Conservation (phyloP, 345 rosid species). For the Eucalyptus marginata region DNA sequence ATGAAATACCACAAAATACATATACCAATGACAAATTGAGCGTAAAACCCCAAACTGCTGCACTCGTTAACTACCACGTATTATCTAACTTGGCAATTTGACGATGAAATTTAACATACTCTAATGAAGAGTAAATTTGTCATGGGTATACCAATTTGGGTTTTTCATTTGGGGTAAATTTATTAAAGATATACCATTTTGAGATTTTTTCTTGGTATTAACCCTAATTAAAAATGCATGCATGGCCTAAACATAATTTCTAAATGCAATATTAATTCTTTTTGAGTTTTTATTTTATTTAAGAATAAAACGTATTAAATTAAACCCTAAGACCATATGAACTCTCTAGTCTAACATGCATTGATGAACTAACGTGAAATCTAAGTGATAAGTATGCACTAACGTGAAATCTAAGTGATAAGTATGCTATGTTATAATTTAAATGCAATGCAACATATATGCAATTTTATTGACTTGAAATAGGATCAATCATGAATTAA, state of each 20-base stretch:
- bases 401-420: neutral
- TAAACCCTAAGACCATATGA: neutral
- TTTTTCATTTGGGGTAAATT: no score
- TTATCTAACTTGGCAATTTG: no score
- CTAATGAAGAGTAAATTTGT: no score
- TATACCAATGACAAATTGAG: no score
- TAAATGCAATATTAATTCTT: neutral
- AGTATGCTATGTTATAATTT: neutral
- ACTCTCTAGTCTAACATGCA: neutral
- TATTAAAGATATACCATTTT: no score
- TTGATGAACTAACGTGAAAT: neutral
- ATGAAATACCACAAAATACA: no score
- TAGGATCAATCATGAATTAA: neutral
- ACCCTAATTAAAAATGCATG: neutral
- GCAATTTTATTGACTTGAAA: neutral
- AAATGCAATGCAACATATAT: neutral
- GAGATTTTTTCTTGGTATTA: no score
- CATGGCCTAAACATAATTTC: neutral
- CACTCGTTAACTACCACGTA: no score
- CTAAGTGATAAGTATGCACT: no score
- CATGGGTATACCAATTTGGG: no score
- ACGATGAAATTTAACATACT: no score
- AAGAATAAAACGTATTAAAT: neutral
- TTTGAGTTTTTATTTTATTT: neutral
- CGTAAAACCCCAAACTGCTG: no score